Conservation (phyloP, 768 basidiomycete genomes). For the Boletus reticulatus region DNA sequence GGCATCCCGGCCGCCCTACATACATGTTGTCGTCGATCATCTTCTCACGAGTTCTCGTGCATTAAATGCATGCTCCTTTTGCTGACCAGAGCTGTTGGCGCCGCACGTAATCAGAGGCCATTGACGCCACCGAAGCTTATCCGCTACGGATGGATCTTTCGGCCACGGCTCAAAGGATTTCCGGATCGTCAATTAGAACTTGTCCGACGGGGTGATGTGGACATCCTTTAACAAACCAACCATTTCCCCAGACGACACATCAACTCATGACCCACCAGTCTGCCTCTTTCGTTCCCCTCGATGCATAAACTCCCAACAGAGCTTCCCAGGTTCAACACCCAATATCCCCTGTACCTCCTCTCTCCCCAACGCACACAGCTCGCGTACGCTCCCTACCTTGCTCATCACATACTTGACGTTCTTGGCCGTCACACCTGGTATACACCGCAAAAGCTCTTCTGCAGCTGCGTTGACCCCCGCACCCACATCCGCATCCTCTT, state of each 20-base stretch:
- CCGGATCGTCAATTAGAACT: slow-evolving; percentile 81
- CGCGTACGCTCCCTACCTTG: slow-evolving; percentile 72
- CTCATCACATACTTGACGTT: slow-evolving; percentile 84
- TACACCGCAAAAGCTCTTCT: slow-evolving; percentile 76
- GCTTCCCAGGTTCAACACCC: slow-evolving; percentile 77
- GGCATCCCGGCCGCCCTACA: no score
- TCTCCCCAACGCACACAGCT: slow-evolving; percentile 64
- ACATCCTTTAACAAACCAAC: no score
- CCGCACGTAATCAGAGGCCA: slow-evolving; percentile 76
- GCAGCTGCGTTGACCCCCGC: slow-evolving; percentile 70
- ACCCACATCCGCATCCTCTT: slow-evolving; percentile 65
- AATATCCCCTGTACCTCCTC: slow-evolving; percentile 68
- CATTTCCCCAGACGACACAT: no score
- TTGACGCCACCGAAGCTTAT: slow-evolving; percentile 84
- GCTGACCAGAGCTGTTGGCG: background rate
- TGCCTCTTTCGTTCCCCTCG: slow-evolving; percentile 46
- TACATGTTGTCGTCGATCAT: slow-evolving; percentile 86
- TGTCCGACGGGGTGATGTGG: background rate
- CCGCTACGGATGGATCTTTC: slow-evolving; percentile 90
- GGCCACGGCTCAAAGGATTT: slow-evolving; percentile 99
- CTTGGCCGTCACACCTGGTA: slow-evolving; percentile 85
- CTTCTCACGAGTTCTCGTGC: slow-evolving; percentile 97
- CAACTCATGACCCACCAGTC: background rate
- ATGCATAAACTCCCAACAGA: slow-evolving; percentile 82
- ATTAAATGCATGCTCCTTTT: slow-evolving; percentile 69